phyloP scores from a whole-genome alignment of 1,284 basidiomycete genomes.

The Leccinum subrobustum region DNA sequence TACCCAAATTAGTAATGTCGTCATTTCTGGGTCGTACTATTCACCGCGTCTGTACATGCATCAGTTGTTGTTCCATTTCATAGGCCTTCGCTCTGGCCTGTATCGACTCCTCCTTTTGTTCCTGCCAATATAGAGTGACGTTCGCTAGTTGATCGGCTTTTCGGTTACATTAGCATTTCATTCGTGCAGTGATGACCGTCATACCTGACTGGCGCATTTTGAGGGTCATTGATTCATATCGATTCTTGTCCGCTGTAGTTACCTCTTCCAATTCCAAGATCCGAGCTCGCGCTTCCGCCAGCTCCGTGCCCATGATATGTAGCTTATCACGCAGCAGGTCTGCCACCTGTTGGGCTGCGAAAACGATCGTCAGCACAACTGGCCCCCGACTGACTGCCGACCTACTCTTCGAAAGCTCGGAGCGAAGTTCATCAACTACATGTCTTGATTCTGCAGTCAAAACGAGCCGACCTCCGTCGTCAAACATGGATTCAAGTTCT shows the following conservation, averaged over 20 bases:
- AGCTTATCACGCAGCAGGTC: conserved; percentile 54
- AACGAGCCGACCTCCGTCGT: conserved; percentile 28
- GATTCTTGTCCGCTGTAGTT: conserved; percentile 30
- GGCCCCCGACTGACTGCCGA: conserved; percentile 32
- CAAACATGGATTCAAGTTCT: conserved; percentile 37
- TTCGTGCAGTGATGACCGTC: conserved; percentile 7
- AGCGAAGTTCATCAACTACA: conserved; percentile 40
- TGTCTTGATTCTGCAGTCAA: conserved; percentile 33
- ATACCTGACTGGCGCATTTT: conserved; percentile 32
- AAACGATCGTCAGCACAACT: conserved; percentile 13
- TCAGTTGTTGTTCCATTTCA: conserved; percentile 32
- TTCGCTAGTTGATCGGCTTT: conserved; percentile 28
- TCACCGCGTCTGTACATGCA: conserved; percentile 24
- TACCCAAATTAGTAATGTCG: conserved; percentile 15
- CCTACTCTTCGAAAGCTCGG: conserved; percentile 34
- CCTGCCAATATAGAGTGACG: conserved; percentile 23
- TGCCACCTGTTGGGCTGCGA: conserved; percentile 49
- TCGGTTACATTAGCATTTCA: conserved; percentile 16
- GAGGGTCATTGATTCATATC: conserved; percentile 25
- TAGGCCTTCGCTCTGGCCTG: conserved; percentile 19
- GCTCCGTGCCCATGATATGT: conserved; percentile 41
- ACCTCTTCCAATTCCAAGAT: conserved; percentile 41
- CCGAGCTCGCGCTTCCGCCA: conserved; percentile 42
- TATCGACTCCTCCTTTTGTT: conserved; percentile 32
- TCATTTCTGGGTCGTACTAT: neutral